Percentiles rank a stretch among this genome's conserved stretches.
Evolutionary conservation across 768 basidiomycete genomes (phyloP).

Genomic region (Psilocybe subaeruginosa): DNA sequence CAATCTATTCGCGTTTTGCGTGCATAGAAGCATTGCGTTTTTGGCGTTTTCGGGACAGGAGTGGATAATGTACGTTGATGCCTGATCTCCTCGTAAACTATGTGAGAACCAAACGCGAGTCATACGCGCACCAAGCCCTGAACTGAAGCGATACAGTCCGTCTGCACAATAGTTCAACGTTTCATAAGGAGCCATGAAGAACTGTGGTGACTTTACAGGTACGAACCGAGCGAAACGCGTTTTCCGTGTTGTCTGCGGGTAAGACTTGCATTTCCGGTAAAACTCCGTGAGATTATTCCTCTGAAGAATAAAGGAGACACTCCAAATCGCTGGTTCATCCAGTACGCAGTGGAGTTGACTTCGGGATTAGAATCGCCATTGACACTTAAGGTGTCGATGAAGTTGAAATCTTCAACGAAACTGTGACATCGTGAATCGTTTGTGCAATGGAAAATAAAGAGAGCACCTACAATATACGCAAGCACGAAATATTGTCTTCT

Average conservation of each 20-base stretch:
- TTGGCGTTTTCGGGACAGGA: not conserved
- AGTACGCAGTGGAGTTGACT: conserved; percentile 5
- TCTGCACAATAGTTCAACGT: not conserved
- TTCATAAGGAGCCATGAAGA: not conserved
- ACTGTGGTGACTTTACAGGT: no score
- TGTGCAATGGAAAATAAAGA: not conserved
- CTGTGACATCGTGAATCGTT: not conserved
- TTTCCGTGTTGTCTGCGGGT: not conserved
- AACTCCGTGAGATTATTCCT: not conserved
- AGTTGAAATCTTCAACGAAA: conserved; percentile 11
- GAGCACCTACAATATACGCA: not conserved
- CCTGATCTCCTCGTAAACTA: not conserved
- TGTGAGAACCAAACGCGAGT: conserved; percentile 12
- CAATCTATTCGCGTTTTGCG: not conserved
- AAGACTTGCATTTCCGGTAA: conserved; percentile 3
- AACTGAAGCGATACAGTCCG: conserved; percentile 6
- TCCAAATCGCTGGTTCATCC: conserved; percentile 9
- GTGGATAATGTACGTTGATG: conserved; percentile 6
- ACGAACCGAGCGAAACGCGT: conserved; percentile 1
- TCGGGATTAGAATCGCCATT: not conserved
- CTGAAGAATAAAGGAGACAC: conserved; percentile 10
- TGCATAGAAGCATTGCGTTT: not conserved
- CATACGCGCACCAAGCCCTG: not conserved
- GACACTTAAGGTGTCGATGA: not conserved
- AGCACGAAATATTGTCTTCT: not conserved